Conservation (phyloP, 768 basidiomycete genomes). For the Tylopilus vinaceipallidus region DNA sequence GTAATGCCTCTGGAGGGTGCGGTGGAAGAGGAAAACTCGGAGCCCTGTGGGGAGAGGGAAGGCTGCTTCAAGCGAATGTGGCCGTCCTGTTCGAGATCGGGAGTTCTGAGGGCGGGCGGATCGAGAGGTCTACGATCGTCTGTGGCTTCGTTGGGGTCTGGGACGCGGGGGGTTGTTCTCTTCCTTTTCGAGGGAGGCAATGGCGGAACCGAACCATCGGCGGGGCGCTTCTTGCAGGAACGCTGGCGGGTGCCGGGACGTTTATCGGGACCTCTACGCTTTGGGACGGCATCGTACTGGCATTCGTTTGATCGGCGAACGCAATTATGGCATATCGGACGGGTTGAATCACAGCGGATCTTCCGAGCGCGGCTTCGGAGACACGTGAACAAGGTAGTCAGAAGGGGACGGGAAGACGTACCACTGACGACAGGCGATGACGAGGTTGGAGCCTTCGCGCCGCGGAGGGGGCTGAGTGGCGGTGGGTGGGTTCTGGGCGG, state of each 20-base stretch:
- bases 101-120: constrained; percentile 24
- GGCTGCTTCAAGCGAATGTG: constrained; percentile 28
- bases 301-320: constrained; percentile 73
- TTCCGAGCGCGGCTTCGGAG: constrained; percentile 74
- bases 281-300: constrained; percentile 77
- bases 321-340: constrained; percentile 82
- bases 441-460: constrained; percentile 62
- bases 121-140: constrained; percentile 30
- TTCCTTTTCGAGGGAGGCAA: constrained; percentile 55
- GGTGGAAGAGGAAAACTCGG: constrained; percentile 30
- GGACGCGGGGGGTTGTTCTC: constrained; percentile 34
- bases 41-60: constrained; percentile 32
- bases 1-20: constrained; percentile 28
- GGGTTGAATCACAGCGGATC: constrained; percentile 82
- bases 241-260: constrained; percentile 80
- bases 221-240: constrained; percentile 78
- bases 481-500: constrained; percentile 21
- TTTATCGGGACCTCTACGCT: constrained; percentile 84
- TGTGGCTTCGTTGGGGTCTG: constrained; percentile 32
- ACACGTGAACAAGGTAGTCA: constrained; percentile 30
- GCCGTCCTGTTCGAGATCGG: constrained; percentile 26
- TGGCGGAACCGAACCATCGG: constrained; percentile 50
- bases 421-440: constrained; percentile 87
- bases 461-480: constrained; percentile 32
- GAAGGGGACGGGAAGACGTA: constrained; percentile 40